Percentiles rank a stretch among this genome's conserved stretches.
phyloP scores from a whole-genome alignment of 129 eudicot genomes.

The Sambucus nigra region DNA sequence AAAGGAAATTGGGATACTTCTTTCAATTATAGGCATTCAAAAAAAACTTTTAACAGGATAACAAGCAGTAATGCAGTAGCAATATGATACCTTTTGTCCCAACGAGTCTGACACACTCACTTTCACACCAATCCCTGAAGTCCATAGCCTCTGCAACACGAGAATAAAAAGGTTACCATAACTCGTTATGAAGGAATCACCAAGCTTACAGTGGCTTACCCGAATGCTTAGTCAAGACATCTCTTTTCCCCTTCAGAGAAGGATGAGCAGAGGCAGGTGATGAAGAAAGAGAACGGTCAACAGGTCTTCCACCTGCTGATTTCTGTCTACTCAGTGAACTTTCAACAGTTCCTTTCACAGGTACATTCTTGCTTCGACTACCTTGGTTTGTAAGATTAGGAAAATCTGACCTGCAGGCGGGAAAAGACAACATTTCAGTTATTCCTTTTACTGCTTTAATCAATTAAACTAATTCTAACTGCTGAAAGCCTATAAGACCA shows the following conservation, averaged over 20 bases:
- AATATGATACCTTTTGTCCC: conserved; percentile 59
- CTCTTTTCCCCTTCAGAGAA: conserved; percentile 43
- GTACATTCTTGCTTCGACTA: conserved; percentile 47
- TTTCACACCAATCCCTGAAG: conserved; percentile 90
- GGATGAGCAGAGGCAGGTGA: conserved; percentile 29
- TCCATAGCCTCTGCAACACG: conserved; percentile 71
- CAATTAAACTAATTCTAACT: background rate
- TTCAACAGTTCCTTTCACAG: conserved; percentile 41
- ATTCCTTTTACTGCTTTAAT: background rate
- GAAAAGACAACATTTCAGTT: background rate
- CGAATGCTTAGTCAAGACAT: conserved; percentile 49
- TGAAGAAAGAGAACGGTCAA: conserved; percentile 35
- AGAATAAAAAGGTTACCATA: background rate
- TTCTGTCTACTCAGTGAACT: conserved; percentile 43
- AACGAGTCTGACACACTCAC: conserved; percentile 73
- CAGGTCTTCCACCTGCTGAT: conserved; percentile 37
- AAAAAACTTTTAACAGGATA: background rate
- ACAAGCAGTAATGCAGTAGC: background rate
- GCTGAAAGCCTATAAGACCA: background rate
- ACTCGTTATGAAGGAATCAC: background rate
- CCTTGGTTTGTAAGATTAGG: conserved; percentile 66
- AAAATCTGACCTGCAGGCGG: conserved; percentile 59
- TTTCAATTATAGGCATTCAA: too few species aligned
- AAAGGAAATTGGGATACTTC: too few species aligned
- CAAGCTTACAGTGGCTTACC: conserved; percentile 29